Conservation (phyloP, 805 yeast species). For the Metschnikowia drakensbergensis region DNA sequence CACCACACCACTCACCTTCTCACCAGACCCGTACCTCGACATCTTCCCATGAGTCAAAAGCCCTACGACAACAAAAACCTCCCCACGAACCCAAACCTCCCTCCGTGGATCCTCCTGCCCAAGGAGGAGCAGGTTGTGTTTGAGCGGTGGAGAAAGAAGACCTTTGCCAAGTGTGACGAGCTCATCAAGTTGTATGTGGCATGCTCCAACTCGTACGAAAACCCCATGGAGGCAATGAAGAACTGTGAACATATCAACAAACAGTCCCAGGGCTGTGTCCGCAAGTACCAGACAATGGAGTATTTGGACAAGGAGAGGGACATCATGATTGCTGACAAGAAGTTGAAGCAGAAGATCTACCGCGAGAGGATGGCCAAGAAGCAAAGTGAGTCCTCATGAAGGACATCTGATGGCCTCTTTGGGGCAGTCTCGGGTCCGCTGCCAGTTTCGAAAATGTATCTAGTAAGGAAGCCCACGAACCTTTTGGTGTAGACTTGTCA, state of each 20-base stretch:
- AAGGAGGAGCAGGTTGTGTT: slow-evolving; percentile 71
- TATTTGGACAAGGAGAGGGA: slow-evolving; percentile 70
- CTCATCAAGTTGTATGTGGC: slow-evolving; percentile 59
- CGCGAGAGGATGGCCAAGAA: slow-evolving; percentile 14
- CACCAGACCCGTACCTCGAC: neutral
- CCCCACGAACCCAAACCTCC: slow-evolving; percentile 47
- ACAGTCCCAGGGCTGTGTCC: slow-evolving; percentile 61
- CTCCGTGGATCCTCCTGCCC: slow-evolving; percentile 75
- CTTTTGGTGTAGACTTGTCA: too few species aligned
- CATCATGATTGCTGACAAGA: slow-evolving; percentile 56
- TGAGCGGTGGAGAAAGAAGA: slow-evolving; percentile 62
- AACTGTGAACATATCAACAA: slow-evolving; percentile 58
- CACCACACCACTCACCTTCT: neutral
- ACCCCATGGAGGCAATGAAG: slow-evolving; percentile 61
- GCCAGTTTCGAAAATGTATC: too few species aligned
- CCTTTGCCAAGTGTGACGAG: slow-evolving; percentile 65
- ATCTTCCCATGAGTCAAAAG: slow-evolving; percentile 29
- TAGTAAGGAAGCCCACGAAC: too few species aligned
- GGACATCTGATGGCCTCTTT: too few species aligned
- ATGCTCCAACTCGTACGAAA: slow-evolving; percentile 57
- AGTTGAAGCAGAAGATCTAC: slow-evolving; percentile 26
- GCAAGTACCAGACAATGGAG: slow-evolving; percentile 54
- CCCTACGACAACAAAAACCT: slow-evolving; percentile 37
- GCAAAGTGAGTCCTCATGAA: too few species aligned
- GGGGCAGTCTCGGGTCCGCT: too few species aligned